phyloP scores from a whole-genome alignment of 257 asterid species.

The Salvia hispanica region DNA sequence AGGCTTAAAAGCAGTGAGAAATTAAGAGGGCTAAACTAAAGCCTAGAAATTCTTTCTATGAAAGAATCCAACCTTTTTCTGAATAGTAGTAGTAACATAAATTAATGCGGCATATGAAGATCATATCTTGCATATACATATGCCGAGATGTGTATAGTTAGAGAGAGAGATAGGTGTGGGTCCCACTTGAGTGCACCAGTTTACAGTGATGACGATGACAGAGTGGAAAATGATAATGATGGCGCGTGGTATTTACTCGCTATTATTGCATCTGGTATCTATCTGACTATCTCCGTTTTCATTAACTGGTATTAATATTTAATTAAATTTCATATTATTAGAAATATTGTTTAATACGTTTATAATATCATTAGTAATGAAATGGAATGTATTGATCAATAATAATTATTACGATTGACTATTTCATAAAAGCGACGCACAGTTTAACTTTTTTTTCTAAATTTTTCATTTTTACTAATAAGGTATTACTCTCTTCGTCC shows the following conservation, averaged over 20 bases:
- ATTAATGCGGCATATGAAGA: conserved; percentile 21
- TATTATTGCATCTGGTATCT: background rate
- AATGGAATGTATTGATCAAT: too few relatives aligned
- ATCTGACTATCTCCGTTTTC: background rate
- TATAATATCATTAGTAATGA: too few relatives aligned
- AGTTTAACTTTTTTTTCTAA: too few relatives aligned
- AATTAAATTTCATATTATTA: too few relatives aligned
- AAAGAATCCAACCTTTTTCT: conserved; percentile 40
- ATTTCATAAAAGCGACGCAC: too few relatives aligned
- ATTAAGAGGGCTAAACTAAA: conserved; percentile 29
- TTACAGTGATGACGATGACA: conserved; percentile 38
- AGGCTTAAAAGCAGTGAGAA: conserved; percentile 44
- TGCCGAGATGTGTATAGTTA: conserved; percentile 5
- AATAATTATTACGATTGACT: too few relatives aligned
- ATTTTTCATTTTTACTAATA: too few relatives aligned
- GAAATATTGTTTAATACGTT: too few relatives aligned
- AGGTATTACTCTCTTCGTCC: too few relatives aligned
- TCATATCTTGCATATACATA: conserved; percentile 13
- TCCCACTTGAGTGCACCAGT: conserved; percentile 46
- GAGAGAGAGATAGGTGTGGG: conserved; percentile 34
- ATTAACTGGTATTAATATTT: too few relatives aligned
- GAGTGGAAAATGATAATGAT: background rate
- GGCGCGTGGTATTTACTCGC: conserved; percentile 27
- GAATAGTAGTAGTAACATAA: background rate
- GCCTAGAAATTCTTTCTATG: conserved; percentile 29